These are phyloP conservation scores for Annona squamosa DNA, from an alignment of 164 flowering plant species.

Conservation along the genomic window DNA sequence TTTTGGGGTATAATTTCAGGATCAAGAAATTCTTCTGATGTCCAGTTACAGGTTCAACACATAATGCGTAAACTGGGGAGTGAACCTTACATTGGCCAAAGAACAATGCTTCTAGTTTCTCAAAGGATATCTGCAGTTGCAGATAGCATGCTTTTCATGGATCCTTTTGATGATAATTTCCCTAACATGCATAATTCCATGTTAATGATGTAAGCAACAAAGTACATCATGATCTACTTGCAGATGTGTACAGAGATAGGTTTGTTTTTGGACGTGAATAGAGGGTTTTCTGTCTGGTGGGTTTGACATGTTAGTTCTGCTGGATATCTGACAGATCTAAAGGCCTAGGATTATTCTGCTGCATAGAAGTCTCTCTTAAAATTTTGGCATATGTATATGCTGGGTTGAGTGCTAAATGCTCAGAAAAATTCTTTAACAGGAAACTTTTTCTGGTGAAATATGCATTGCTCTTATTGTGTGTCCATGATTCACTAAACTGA, in stretches of 20 bases:
- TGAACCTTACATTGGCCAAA: slow-evolving; percentile 67
- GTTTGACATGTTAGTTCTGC: not conserved
- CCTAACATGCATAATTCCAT: slow-evolving; percentile 46
- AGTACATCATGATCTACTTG: not conserved
- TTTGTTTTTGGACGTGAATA: not conserved
- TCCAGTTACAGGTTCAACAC: slow-evolving; percentile 64
- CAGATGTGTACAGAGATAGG: not conserved
- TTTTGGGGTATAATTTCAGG: slow-evolving; percentile 23
- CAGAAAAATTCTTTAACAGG: no score
- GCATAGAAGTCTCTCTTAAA: no score
- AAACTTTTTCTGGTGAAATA: no score
- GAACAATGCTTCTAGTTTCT: slow-evolving; percentile 50
- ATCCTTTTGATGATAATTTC: slow-evolving; percentile 80
- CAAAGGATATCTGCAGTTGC: slow-evolving; percentile 50
- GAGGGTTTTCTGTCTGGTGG: not conserved
- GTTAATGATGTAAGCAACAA: slow-evolving; percentile 62
- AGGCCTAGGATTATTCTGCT: no score
- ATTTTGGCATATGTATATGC: no score
- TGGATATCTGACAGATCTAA: not conserved
- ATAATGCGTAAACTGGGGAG: slow-evolving; percentile 73
- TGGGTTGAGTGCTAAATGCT: no score
- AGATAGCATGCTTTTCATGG: slow-evolving; percentile 63
- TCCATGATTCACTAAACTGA: no score
- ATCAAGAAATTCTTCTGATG: slow-evolving; percentile 25
- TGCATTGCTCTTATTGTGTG: no score